Conservation (phyloP, 495 filamentous ascomycete genomes). For the Chaetomium fimeti region DNA sequence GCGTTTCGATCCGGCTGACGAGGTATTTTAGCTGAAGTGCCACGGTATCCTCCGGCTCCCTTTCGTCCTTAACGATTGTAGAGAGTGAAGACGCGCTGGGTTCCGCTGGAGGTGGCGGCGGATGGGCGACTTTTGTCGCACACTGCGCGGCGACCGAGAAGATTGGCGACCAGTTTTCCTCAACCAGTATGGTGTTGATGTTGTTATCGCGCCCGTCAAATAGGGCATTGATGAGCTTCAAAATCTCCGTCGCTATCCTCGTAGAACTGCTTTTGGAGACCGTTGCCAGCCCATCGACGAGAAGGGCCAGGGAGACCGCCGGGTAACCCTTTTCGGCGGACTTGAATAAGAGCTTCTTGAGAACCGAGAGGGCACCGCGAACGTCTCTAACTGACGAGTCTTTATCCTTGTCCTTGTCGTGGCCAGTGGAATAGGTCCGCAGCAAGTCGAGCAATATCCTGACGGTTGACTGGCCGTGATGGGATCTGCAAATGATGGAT, state of each 20-base stretch:
- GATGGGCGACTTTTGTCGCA: slow-evolving; percentile 39
- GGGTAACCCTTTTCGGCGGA: slow-evolving; percentile 63
- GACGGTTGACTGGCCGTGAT: slow-evolving; percentile 69
- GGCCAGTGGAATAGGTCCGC: slow-evolving; percentile 48
- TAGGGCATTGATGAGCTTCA: slow-evolving; percentile 53
- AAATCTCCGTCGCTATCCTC: slow-evolving; percentile 52
- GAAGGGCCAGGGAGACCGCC: slow-evolving; percentile 53
- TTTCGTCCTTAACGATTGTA: slow-evolving; percentile 25
- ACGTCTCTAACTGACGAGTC: slow-evolving; percentile 50
- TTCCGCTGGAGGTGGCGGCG: slow-evolving; percentile 26
- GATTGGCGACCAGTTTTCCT: slow-evolving; percentile 55
- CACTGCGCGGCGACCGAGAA: slow-evolving; percentile 49
- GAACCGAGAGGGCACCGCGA: slow-evolving; percentile 65
- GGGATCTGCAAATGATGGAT: slow-evolving; percentile 73
- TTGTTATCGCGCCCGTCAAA: slow-evolving; percentile 45
- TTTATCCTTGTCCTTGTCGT: slow-evolving; percentile 55
- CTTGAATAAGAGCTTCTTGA: slow-evolving; percentile 63
- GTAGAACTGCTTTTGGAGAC: slow-evolving; percentile 55
- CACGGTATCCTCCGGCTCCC: slow-evolving; percentile 38
- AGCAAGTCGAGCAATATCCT: slow-evolving; percentile 63
- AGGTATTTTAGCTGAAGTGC: slow-evolving; percentile 38
- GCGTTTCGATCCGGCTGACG: slow-evolving; percentile 44
- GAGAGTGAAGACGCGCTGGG: slow-evolving; percentile 15
- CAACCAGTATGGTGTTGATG: slow-evolving; percentile 47
- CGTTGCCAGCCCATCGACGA: slow-evolving; percentile 58